These are phyloP conservation scores for Penicillium soppii DNA, from an alignment of 495 filamentous ascomycete genomes.

Conservation along the genomic window DNA sequence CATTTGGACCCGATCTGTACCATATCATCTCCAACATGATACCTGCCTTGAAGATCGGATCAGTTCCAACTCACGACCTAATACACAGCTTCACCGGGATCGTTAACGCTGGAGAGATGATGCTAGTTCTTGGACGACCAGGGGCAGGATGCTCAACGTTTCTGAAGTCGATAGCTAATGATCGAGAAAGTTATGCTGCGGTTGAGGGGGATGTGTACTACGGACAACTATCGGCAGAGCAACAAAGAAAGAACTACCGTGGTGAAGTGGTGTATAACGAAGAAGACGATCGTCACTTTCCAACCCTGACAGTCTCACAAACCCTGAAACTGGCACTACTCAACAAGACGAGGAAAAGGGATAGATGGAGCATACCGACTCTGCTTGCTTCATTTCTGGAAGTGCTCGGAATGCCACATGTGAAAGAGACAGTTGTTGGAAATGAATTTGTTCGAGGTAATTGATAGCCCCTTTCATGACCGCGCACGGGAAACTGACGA, in stretches of 20 bases:
- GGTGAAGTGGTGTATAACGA: conserved; percentile 55
- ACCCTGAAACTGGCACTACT: conserved; percentile 58
- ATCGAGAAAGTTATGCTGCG: conserved; percentile 59
- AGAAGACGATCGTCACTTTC: conserved; percentile 50
- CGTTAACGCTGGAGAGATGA: conserved; percentile 57
- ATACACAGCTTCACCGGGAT: background rate
- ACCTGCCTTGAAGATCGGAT: no score
- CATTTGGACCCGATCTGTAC: no score
- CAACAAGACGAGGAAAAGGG: conserved; percentile 26
- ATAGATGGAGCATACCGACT: no score
- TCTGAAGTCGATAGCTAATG: conserved; percentile 69
- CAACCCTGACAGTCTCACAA: conserved; percentile 58
- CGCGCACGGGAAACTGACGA: no score
- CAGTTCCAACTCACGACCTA: no score
- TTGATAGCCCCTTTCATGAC: no score
- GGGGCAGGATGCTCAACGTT: conserved; percentile 70
- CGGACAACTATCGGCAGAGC: background rate
- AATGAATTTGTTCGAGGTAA: conserved; percentile 76
- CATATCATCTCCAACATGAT: no score
- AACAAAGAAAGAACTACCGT: conserved; percentile 44
- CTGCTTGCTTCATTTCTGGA: conserved; percentile 39
- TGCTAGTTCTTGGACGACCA: conserved; percentile 68
- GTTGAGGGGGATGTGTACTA: conserved; percentile 34
- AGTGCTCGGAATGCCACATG: conserved; percentile 51
- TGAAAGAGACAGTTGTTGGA: conserved; percentile 50